phyloP scores from a whole-genome alignment of 768 basidiomycete genomes.

The Panaeolus cyanescens region DNA sequence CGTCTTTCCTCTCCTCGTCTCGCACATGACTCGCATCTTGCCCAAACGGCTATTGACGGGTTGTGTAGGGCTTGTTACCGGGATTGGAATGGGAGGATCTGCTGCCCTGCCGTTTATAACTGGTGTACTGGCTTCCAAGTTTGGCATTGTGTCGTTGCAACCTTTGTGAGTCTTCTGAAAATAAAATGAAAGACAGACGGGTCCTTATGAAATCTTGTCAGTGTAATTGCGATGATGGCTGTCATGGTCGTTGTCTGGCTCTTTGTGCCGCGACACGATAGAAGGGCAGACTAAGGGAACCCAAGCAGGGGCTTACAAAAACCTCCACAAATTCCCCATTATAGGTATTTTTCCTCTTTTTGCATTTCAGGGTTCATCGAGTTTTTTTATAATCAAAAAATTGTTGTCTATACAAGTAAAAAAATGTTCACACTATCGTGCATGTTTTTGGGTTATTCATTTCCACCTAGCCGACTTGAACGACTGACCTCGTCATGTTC shows the following conservation, averaged over 20 bases:
- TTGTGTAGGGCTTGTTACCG: constrained; percentile 64
- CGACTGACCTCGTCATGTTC: constrained; percentile 35
- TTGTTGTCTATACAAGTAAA: no score
- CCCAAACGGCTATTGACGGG: constrained; percentile 69
- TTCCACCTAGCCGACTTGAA: constrained; percentile 32
- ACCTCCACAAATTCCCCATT: background rate
- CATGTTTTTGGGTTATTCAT: background rate
- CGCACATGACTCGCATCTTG: constrained; percentile 63
- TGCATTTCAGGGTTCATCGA: no score
- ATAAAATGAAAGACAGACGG: background rate
- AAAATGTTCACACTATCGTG: no score
- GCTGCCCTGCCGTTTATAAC: constrained; percentile 74
- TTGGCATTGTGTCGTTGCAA: constrained; percentile 60
- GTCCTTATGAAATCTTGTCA: constrained; percentile 19
- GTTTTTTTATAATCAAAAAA: no score
- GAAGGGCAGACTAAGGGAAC: constrained; percentile 8
- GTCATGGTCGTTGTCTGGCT: constrained; percentile 57
- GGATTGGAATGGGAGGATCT: constrained; percentile 67
- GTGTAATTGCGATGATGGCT: constrained; percentile 63
- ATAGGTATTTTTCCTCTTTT: background rate
- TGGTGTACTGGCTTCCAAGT: constrained; percentile 63
- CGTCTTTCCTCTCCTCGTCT: constrained; percentile 73
- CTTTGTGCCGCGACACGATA: constrained; percentile 37
- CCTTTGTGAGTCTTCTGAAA: constrained; percentile 49
- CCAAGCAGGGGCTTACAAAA: background rate